phyloP scores from a whole-genome alignment of 805 yeast genomes.

The Metschnikowia sp. region DNA sequence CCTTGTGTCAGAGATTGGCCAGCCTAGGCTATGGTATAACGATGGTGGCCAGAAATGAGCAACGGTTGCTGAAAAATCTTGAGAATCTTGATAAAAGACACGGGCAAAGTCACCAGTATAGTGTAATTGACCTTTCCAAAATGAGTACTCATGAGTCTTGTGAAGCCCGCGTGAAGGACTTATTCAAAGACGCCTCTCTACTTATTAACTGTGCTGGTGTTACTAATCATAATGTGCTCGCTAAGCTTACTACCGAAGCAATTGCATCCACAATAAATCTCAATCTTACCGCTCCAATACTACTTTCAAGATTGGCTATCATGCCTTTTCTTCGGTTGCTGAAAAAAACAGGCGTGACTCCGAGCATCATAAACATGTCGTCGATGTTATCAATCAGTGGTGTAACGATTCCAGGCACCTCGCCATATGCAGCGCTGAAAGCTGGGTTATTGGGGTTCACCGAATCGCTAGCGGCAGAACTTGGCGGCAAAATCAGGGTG shows the following conservation, averaged over 20 bases:
- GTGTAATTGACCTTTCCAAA: slow-evolving; percentile 32
- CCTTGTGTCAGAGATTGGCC: slow-evolving; percentile 51
- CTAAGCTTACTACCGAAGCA: slow-evolving; percentile 37
- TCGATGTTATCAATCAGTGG: slow-evolving; percentile 54
- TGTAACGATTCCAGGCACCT: slow-evolving; percentile 47
- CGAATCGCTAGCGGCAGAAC: slow-evolving; percentile 54
- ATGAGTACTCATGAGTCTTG: not conserved
- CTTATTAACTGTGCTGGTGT: slow-evolving; percentile 68
- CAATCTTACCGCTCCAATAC: slow-evolving; percentile 61
- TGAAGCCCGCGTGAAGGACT: slow-evolving; percentile 11
- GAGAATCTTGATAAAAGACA: slow-evolving; percentile 5
- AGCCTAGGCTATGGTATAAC: slow-evolving; percentile 49
- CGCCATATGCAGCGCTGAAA: slow-evolving; percentile 68
- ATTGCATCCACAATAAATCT: slow-evolving; percentile 47
- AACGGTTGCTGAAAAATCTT: slow-evolving; percentile 23
- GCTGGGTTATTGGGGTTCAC: slow-evolving; percentile 68
- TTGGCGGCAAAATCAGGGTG: slow-evolving; percentile 54
- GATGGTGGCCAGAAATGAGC: slow-evolving; percentile 47
- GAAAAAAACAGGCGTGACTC: slow-evolving; percentile 20
- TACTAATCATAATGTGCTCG: slow-evolving; percentile 52
- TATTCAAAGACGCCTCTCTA: slow-evolving; percentile 38
- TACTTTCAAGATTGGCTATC: slow-evolving; percentile 51
- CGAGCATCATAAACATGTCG: slow-evolving; percentile 57
- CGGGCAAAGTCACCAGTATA: slow-evolving; percentile 27
- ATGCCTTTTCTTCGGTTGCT: slow-evolving; percentile 45